Base-by-base conservation (phyloP, 2,329 filamentous ascomycete species). In the Paecilomyces fulvus region DNA sequence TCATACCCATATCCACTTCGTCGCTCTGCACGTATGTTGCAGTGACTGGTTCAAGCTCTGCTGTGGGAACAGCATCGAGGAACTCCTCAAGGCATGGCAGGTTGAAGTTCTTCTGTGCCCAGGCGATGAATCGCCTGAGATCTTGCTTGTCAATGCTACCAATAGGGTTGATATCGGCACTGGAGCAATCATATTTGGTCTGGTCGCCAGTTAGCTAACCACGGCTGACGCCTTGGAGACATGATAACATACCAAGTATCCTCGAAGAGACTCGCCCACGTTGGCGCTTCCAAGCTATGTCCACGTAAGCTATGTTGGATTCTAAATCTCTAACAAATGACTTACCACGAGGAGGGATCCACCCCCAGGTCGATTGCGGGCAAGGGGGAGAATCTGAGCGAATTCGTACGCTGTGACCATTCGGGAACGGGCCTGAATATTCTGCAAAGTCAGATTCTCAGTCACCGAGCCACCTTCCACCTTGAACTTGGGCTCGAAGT, bases 81-180 rank as follows among this genome's bases (percentile, higher is more conserved):
- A 90, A 90, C 7, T 82, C 77, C 3, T 81, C 53, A 9, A 67
- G 56, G 49, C 59, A 59, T 14, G 65, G 84, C 0, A 90, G 69
- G 6, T 80, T 69, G 64, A 86, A 89, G n/a, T 79, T 72, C 20
- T 67, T 74, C 58, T 77, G 70, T 2, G 84, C 83, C 78, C 82
- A 90, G 8, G 72, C 73, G 56, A 89, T 86, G 71, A 90, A 90
- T 2, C 78, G 70, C 68, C 87, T 88, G 1, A 89, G 73, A 63
- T 90, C 87, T 1, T 75, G 81, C 68, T 89, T 90, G 54, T 75
- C 78, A 53, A 84, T 81, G 23, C 69, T 68, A 46, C 76, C 71
- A 30, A 71, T 70, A n/a, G 64, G 63, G 53, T 60, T 63, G 64
- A 85, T 77, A 59, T 82, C 79, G 0, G 75, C 79, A 3, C 73